Base-by-base conservation (phyloP, 2,329 filamentous ascomycete genomes). In the Aspergillus felis region DNA sequence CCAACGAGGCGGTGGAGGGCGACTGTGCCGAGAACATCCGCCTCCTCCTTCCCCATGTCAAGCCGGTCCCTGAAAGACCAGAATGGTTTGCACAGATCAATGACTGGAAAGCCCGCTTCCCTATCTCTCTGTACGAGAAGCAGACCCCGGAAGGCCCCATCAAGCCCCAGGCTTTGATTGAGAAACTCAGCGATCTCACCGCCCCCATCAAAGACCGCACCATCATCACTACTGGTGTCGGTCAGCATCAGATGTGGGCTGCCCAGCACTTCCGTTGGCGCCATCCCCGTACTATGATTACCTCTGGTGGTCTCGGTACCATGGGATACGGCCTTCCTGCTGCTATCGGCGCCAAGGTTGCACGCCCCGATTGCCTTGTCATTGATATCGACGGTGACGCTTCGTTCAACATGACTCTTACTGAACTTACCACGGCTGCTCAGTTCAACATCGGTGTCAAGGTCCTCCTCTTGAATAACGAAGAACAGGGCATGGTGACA, bases 361-460 rank as follows among this genome's bases (percentile, higher is more conserved):
- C 87, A 20, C 82, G 83, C 49, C 87, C 88, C 3, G 90, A 96
- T 53, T 87, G 90, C 60, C 85, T 96, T 52, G 93, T 97, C 59
- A 86, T 97, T 58, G 93, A 97, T 75, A 95, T 97, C 69, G 94
- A 99, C 73, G 94, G 94, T 61, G 94, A 97, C 74, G 94, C 93
- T n/a, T 97, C 92, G 3, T 97, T 99, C 81, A 91, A 91, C 82
- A 97, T 99, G 94, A 97, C 94, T 5, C 82, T 97, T 58, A 97
- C 93, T 1, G 94, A 99, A 79, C 86, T 99, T 54, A 90, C 89
- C 49, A 97, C 93, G 1, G 92, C 92, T 46, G 86, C 90, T 8
- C 92, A 99, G 78, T 97, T 97, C 82, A 90, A 94, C 79, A 97
- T 97, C 74, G 92, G 90, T 63, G 88, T 96, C 76, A 97, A 97